Percentiles rank a stretch among this genome's conserved stretches.
phyloP scores from a whole-genome alignment of 208 protist species.

The Wallacemonas sp. region DNA sequence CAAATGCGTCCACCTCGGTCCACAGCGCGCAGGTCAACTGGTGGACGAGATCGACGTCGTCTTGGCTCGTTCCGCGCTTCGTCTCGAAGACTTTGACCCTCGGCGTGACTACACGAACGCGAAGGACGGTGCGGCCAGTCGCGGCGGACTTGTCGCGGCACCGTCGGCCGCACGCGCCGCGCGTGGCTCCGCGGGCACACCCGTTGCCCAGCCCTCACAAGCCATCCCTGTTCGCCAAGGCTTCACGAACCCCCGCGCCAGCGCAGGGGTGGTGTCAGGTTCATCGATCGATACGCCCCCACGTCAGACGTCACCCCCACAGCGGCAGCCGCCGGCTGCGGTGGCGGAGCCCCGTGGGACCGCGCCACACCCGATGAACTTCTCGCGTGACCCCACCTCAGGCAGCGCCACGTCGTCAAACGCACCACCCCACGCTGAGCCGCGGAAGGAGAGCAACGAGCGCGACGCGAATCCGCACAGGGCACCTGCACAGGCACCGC shows the following conservation, averaged over 20 bases:
- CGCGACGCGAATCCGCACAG: neutral
- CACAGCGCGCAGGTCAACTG: constrained; percentile 14
- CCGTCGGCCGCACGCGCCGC: neutral
- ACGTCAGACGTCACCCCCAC: neutral
- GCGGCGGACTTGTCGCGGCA: neutral
- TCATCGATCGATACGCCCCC: neutral
- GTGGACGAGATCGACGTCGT: constrained; percentile 33
- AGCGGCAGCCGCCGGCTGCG: neutral
- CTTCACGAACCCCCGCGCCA: constrained; percentile 6
- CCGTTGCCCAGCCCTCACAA: neutral
- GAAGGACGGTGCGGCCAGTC: constrained; percentile 11
- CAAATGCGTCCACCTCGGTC: constrained; percentile 24
- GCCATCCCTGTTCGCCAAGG: constrained; percentile 14
- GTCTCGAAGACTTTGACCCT: constrained; percentile 17
- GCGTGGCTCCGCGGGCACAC: neutral
- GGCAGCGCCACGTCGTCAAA: neutral
- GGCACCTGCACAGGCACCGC: neutral
- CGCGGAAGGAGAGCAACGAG: constrained; percentile 10
- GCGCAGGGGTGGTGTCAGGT: neutral
- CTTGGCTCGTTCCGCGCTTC: constrained; percentile 26
- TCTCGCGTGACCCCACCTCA: neutral
- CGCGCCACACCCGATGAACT: neutral
- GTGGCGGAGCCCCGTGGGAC: neutral
- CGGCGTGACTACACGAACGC: neutral
- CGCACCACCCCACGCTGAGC: neutral